A percentile compares a stretch with the other conserved stretches of the same genome.
phyloP scores from a whole-genome alignment of 306 rosid species.

The Rubus idaeus region DNA sequence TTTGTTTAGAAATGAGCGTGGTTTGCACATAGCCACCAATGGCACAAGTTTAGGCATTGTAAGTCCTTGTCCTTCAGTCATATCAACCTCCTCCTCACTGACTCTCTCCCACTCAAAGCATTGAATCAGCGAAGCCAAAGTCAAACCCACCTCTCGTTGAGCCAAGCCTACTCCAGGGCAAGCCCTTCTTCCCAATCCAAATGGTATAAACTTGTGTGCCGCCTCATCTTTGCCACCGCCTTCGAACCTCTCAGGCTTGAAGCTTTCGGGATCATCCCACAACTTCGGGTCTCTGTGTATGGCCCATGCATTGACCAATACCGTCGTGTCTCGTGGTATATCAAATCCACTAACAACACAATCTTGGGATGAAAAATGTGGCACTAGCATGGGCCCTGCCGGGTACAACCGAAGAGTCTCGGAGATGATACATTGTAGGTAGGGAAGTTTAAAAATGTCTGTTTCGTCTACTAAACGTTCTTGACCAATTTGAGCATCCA shows the following conservation, averaged over 20 bases:
- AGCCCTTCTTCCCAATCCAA: too few species aligned
- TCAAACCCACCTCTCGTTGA: too few species aligned
- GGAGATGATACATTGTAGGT: slow-evolving; percentile 30
- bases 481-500: slow-evolving; percentile 33
- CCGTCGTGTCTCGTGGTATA: too few species aligned
- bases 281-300: not conserved
- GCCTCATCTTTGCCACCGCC: too few species aligned
- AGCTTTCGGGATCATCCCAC: too few species aligned
- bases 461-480: slow-evolving; percentile 36
- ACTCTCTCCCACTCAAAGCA: slow-evolving; percentile 1
- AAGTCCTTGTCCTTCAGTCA: not conserved
- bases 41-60: not conserved
- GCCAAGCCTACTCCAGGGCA: too few species aligned
- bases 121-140: not conserved
- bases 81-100: not conserved
- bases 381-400: slow-evolving; percentile 16
- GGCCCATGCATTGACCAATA: too few species aligned
- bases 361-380: slow-evolving; percentile 35
- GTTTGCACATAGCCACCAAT: not conserved
- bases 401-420: slow-evolving; percentile 42
- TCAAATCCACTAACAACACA: slow-evolving; percentile 27
- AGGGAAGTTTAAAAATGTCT: slow-evolving; percentile 19
- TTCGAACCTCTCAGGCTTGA: too few species aligned
- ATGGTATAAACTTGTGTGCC: too few species aligned
- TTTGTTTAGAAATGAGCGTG: not conserved